Base-by-base conservation (phyloP, 257 asterid species). In the Capsicum chinense region DNA sequence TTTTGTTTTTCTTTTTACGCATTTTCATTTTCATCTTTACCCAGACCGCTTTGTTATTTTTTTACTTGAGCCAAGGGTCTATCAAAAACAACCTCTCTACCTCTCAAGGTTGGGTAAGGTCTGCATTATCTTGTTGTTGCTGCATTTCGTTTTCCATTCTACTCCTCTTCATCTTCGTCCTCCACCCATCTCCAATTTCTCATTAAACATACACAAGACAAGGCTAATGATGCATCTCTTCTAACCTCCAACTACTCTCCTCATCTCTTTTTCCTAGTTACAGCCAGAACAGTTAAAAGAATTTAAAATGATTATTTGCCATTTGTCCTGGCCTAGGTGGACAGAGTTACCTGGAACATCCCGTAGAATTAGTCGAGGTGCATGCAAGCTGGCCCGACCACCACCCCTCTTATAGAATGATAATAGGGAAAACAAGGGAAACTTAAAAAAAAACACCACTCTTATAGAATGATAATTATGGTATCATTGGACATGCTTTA, bases 121-220 rank as follows among this genome's bases (percentile, higher is more conserved):
- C 44, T 39, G 44, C 44, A 26, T 26, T 26, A 26, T 26, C 33
- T 26, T 39, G 44, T 3, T 39, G 44, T 39, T 39, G 44, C 2
- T 39, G 5, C 70, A 26, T 10, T 63, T 60, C 11, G 8, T 21
- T 66, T 67, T 14, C 35, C 76, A 19, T 67, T 67, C 76, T 67
- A 67, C 47, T 35, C 44, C n/a, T 64, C 21, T 67, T 67, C 52
- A 37, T 67, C 21, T 67, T 67, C 52, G 14, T 67, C 76, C 76
- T 37, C 21, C 52, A 37, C 52, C 76, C 76, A 67, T 67, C 76
- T 67, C 52, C 19, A 14, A 37, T 67, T 67, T 67, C 74, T 67
- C 50, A 67, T 37, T 19, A 37, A 3, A 33, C 44, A 62, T 9
- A 5, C 9, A 10, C 47, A 3, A 64, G 76, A 67, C 21, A 67